These are phyloP conservation scores for Scedosporium aurantiacum DNA, from an alignment of 2,329 filamentous ascomycete species.

Conservation along the genomic window DNA sequence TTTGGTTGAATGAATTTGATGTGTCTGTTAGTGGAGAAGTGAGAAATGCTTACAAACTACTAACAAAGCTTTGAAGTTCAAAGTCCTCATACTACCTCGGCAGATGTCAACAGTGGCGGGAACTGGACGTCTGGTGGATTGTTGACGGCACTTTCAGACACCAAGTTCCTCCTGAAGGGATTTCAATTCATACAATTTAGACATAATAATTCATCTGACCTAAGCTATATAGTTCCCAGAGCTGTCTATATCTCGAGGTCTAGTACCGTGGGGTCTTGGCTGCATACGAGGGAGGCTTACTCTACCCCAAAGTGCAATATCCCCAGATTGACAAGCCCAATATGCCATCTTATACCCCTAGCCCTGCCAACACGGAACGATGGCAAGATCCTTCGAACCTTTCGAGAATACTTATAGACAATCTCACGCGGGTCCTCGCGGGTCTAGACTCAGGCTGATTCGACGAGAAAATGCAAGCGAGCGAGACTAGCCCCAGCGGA, in stretches of 20 bases:
- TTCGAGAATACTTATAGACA: neutral
- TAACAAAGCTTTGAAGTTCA: neutral
- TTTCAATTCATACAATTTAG: no score
- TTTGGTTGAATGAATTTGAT: neutral
- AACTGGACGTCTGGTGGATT: no score
- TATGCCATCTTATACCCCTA: neutral
- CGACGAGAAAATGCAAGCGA: neutral
- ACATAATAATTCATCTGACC: no score
- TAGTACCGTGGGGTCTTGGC: neutral
- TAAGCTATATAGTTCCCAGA: neutral
- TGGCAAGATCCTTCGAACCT: neutral
- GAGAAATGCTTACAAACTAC: neutral
- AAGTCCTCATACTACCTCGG: no score
- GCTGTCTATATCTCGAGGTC: neutral
- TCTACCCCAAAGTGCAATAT: neutral
- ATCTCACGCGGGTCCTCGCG: neutral
- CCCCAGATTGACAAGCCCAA: neutral
- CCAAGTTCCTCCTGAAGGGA: no score
- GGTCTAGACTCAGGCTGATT: neutral
- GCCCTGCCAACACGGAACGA: neutral
- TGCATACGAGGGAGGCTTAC: neutral
- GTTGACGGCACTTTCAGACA: no score
- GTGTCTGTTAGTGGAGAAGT: neutral
- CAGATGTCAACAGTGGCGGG: no score
- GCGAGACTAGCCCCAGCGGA: neutral